A percentile compares a stretch with the other conserved stretches of the same genome.
These are phyloP conservation scores for Pseudozyma thailandica DNA, from an alignment of 1,284 basidiomycete species.

Conservation along the genomic window DNA sequence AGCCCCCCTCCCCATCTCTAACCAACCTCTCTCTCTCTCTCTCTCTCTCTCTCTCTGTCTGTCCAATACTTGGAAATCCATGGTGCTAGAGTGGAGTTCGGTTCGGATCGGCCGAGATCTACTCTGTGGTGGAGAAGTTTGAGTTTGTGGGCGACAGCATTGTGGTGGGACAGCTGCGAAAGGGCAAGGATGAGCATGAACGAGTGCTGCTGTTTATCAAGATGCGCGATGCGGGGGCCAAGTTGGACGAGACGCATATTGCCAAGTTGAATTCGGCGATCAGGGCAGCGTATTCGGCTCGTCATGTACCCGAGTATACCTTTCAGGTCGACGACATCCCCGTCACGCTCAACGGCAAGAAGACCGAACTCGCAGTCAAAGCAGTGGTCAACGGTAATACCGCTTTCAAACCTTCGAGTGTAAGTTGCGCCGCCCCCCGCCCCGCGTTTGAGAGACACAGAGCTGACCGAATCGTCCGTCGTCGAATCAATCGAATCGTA, in stretches of 20 bases:
- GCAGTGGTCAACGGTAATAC: constrained; percentile 52
- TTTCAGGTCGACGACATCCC: constrained; percentile 58
- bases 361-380: constrained; percentile 60
- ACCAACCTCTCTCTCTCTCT: neutral
- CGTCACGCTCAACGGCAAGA: constrained; percentile 57
- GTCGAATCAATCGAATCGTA: neutral
- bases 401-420: constrained; percentile 44
- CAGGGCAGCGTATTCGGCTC: constrained; percentile 48
- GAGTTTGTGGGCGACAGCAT: constrained; percentile 62
- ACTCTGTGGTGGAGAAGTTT: constrained; percentile 75
- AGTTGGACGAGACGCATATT: constrained; percentile 33
- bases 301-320: constrained; percentile 64
- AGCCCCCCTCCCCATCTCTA: neutral
- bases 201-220: constrained; percentile 66
- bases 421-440: constrained; percentile 8
- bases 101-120: constrained; percentile 85
- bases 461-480: neutral
- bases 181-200: constrained; percentile 58
- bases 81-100: constrained; percentile 75
- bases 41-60: no score
- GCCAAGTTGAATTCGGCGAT: constrained; percentile 55
- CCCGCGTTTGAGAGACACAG: neutral
- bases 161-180: constrained; percentile 59
- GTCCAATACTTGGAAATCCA: no score
- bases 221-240: constrained; percentile 39